These are phyloP conservation scores for Cicer cuneatum DNA, from an alignment of 306 rosid genomes.

Conservation along the genomic window DNA sequence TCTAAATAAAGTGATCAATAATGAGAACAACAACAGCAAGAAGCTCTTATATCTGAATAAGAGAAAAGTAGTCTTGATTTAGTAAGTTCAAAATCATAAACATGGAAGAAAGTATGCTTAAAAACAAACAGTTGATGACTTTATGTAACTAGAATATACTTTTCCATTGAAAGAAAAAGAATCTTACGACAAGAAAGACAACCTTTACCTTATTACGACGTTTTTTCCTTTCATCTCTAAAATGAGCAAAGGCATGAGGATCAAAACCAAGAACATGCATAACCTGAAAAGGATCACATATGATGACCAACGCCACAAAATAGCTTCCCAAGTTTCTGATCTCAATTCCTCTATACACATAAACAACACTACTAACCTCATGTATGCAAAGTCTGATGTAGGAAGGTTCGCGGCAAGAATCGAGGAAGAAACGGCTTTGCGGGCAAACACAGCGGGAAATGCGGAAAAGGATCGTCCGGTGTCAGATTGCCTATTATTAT, in stretches of 20 bases:
- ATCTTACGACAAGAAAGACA: slow-evolving; percentile 34
- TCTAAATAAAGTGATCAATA: slow-evolving; percentile 23
- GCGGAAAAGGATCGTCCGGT: too few species aligned
- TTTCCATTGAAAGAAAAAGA: neutral
- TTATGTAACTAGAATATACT: slow-evolving; percentile 11
- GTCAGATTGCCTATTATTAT: too few species aligned
- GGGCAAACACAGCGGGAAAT: too few species aligned
- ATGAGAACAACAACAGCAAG: neutral
- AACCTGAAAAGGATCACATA: slow-evolving; percentile 64
- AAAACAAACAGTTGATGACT: slow-evolving; percentile 12
- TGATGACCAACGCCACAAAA: slow-evolving; percentile 40
- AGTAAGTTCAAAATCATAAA: slow-evolving; percentile 28
- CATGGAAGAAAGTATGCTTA: slow-evolving; percentile 24
- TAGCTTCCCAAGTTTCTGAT: slow-evolving; percentile 22
- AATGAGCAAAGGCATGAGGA: slow-evolving; percentile 98
- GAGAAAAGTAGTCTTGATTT: too few species aligned
- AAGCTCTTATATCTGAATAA: too few species aligned
- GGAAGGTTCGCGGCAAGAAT: too few species aligned
- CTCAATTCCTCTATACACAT: slow-evolving; percentile 30
- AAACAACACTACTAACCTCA: slow-evolving; percentile 67
- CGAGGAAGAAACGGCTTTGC: too few species aligned
- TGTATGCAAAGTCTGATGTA: slow-evolving; percentile 99
- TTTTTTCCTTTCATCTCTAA: slow-evolving; percentile 97
- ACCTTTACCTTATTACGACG: slow-evolving; percentile 76
- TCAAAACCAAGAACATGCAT: slow-evolving; percentile 99